Conservation (phyloP, 331 rosid species). For the Arachis monticola region DNA sequence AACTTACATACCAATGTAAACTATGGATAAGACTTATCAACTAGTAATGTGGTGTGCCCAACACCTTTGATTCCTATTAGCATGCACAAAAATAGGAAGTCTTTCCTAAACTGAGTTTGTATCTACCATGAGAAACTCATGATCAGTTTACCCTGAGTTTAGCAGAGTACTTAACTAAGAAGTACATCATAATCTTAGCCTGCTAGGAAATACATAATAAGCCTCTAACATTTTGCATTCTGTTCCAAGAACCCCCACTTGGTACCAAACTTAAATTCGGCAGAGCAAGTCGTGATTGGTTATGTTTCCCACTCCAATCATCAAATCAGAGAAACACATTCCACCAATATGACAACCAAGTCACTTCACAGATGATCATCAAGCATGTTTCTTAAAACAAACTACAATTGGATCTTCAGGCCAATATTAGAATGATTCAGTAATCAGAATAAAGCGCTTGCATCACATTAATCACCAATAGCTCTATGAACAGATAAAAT, state of each 20-base stretch:
- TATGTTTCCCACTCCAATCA: background rate
- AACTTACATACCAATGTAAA: background rate
- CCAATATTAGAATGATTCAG: background rate
- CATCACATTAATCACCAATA: background rate
- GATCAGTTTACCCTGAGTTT: background rate
- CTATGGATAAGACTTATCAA: background rate
- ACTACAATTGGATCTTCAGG: background rate
- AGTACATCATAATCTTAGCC: no score
- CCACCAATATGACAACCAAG: background rate
- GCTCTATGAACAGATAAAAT: conserved; percentile 7
- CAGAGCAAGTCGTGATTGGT: background rate
- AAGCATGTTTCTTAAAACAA: background rate
- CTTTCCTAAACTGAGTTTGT: background rate
- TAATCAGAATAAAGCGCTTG: background rate
- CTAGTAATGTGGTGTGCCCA: background rate
- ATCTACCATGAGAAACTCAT: background rate
- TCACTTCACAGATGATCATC: background rate
- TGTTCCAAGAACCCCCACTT: conserved; percentile 2
- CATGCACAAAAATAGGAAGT: conserved; percentile 2
- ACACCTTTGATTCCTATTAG: background rate
- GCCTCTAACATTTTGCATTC: background rate
- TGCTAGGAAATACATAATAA: background rate
- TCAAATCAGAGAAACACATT: background rate
- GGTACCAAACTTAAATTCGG: background rate
- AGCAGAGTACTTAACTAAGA: background rate